Conservation (phyloP, 73 alveolate genomes). For the Paramecium sexaurelia region DNA sequence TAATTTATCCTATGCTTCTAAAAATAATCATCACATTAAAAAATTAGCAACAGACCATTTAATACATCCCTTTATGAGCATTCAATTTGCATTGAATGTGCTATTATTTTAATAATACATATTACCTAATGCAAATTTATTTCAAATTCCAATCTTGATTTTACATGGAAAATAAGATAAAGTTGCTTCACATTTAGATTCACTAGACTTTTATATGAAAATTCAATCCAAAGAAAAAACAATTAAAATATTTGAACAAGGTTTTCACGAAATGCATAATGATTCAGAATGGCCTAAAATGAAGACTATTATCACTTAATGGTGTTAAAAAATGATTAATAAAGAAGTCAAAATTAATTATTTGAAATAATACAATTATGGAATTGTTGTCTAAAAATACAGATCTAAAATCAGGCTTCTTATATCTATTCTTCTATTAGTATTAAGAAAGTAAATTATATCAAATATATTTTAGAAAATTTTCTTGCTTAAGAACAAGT, state of each 20-base stretch:
- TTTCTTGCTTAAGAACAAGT: background rate
- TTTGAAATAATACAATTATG: background rate
- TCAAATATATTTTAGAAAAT: background rate
- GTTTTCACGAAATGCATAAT: constrained; percentile 51
- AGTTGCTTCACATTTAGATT: constrained; percentile 49
- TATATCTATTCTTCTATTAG: background rate
- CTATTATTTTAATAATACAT: constrained; percentile 16
- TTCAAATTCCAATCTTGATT: constrained; percentile 24
- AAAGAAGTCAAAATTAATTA: constrained; percentile 5
- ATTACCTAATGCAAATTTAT: constrained; percentile 1
- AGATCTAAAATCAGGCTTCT: background rate
- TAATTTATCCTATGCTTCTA: constrained; percentile 51
- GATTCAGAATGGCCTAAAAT: constrained; percentile 61
- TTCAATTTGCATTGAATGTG: constrained; percentile 34
- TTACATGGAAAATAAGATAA: constrained; percentile 49
- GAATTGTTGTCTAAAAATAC: background rate
- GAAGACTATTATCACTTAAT: constrained; percentile 10
- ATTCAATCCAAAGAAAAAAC: constrained; percentile 31
- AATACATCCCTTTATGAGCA: constrained; percentile 24
- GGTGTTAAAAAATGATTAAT: constrained; percentile 37
- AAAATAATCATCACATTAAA: constrained; percentile 29
- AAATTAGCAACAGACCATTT: constrained; percentile 46
- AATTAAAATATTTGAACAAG: constrained; percentile 2
- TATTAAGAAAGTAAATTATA: background rate
- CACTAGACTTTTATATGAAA: constrained; percentile 10